Percentiles rank a stretch among this genome's conserved stretches.
Conservation (phyloP, 345 rosid species). For the Litchi chinensis region DNA sequence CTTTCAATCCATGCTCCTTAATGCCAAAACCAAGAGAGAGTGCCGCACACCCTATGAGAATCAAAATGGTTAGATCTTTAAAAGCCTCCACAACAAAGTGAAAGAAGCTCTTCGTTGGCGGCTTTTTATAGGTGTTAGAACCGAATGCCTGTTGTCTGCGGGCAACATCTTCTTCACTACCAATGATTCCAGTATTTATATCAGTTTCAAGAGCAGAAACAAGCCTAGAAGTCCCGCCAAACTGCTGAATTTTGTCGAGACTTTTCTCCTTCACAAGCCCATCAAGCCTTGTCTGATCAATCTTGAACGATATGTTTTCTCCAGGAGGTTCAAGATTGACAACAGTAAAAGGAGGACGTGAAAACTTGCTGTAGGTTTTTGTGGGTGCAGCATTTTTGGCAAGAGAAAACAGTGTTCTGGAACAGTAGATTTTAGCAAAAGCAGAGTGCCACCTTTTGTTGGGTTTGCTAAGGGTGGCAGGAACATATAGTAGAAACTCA, state of each 20-base stretch:
- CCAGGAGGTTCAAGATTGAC: constrained; percentile 18
- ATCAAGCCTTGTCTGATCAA: constrained; percentile 36
- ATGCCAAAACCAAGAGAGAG: constrained; percentile 67
- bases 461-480: constrained; percentile 31
- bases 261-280: constrained; percentile 48
- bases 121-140: constrained; percentile 62
- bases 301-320: constrained; percentile 22
- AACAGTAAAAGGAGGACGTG: constrained; percentile 30
- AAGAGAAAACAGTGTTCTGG: constrained; percentile 42
- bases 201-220: constrained; percentile 45
- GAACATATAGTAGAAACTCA: constrained; percentile 31
- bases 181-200: constrained; percentile 38
- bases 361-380: constrained; percentile 14
- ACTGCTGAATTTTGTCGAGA: constrained; percentile 22
- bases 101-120: constrained; percentile 51
- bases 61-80: constrained; percentile 57
- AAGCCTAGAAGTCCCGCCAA: constrained; percentile 46
- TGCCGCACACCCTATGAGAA: constrained; percentile 59
- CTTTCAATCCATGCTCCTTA: constrained; percentile 55
- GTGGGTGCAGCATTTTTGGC: not conserved
- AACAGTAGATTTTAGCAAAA: constrained; percentile 50
- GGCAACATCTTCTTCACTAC: constrained; percentile 35
- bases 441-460: constrained; percentile 61
- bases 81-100: constrained; percentile 54
- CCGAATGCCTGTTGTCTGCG: constrained; percentile 54